Evolutionary conservation across 2,329 filamentous ascomycete genomes (phyloP), one percentile per base, ranked within the genome.

Genomic region (Talaromyces sp.): DNA sequence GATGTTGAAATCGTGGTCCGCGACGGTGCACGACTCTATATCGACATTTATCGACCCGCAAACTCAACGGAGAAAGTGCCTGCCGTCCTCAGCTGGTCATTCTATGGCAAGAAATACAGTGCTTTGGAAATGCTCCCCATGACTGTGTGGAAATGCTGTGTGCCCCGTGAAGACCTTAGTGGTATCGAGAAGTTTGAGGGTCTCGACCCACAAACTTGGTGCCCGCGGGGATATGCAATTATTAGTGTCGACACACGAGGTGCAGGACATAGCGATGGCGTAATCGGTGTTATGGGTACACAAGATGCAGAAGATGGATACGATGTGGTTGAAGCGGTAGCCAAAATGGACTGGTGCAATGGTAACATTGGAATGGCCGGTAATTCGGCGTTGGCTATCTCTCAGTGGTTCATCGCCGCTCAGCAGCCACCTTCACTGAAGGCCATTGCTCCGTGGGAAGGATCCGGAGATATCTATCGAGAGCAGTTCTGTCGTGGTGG

Each of bases 401-500:
- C 75, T 0, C 80, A 83, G 64, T 80, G 77, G 76, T 78, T 78
- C 57, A 75, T 82, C 13, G 81, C 80, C 0, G 72, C 79, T 0
- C 69, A 77, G 49, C 71, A 76, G 19, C 81, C 81, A 9, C 81
- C 80, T 0, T 74, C 73, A 13, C 72, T 83, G 5, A 74, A 74
- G n/a, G 75, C 75, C 0, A 81, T 83, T 41, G 80, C 80, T 0
- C 83, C 74, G 52, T 81, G 80, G 80, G 82, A 85, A 69, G 82
- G 79, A 11, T 78, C 72, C 45, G 76, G 76, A 0, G 82, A 84
- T 66, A 68, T 83, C 3, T 84, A 81, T 66, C 77, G 81, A 1
- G 82, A 84, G 67, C 76, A 80, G 31, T 80, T 82, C 66, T 75
- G 73, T 41, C 76, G 81, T 5, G 81, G 82, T 14, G 80, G 81